A percentile compares a stretch with the other conserved stretches of the same genome.
Evolutionary conservation across 2,329 filamentous ascomycete species (phyloP).

Genomic region (Fusarium verticillioides): DNA sequence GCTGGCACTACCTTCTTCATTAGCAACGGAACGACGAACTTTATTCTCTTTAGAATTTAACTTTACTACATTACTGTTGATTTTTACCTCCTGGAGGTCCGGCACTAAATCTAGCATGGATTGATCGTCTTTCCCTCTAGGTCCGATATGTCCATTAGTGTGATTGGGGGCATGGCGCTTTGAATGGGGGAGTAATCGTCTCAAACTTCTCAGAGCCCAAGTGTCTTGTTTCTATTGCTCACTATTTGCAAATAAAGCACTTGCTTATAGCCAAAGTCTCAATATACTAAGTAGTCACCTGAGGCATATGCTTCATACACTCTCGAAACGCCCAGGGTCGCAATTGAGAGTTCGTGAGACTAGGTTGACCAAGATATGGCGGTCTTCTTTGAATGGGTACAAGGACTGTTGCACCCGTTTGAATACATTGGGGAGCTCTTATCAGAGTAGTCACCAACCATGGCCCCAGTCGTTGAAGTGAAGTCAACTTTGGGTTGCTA

Average conservation of each 20-base stretch:
- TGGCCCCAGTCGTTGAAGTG: no score
- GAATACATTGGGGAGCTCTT: rapidly evolving
- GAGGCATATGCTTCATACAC: no score
- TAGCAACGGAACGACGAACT: background rate
- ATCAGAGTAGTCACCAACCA: no score
- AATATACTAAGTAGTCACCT: rapidly evolving
- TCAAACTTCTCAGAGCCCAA: rapidly evolving
- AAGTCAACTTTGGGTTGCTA: no score
- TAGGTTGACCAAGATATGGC: rapidly evolving
- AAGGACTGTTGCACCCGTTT: rapidly evolving
- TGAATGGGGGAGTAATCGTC: rapidly evolving
- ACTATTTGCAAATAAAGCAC: no score
- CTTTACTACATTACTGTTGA: background rate
- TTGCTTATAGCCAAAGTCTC: no score
- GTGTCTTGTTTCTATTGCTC: no score
- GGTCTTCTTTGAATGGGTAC: rapidly evolving
- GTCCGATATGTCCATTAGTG: rapidly evolving
- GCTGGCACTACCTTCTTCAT: background rate
- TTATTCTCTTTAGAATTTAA: background rate
- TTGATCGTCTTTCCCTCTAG: no score
- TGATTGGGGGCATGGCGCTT: background rate
- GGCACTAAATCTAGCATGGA: rapidly evolving
- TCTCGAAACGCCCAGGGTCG: no score
- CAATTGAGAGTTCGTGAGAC: rapidly evolving
- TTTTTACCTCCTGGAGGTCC: background rate